Evolutionary conservation across 2,329 filamentous ascomycete species (phyloP).

Genomic region (Gaeumannomyces tritici): DNA sequence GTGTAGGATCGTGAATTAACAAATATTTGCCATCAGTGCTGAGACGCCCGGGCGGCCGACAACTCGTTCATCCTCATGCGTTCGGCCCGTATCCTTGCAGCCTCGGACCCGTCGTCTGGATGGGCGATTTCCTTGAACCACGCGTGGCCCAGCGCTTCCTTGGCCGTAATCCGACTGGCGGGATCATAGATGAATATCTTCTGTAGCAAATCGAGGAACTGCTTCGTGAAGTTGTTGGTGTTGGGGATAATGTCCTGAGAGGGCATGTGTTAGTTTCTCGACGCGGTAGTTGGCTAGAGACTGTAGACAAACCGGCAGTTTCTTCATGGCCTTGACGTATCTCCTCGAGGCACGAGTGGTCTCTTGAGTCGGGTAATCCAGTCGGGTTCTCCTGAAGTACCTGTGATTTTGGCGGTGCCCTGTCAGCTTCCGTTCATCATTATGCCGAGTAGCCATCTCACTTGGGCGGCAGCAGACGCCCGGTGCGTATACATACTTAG

Average conservation of each 20-base stretch:
- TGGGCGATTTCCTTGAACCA: conserved; percentile 58
- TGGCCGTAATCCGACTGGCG: conserved; percentile 54
- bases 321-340: conserved; percentile 67
- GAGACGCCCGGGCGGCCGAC: background rate
- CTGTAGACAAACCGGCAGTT: conserved; percentile 37
- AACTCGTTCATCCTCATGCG: conserved; percentile 14
- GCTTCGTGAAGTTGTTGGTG: conserved; percentile 47
- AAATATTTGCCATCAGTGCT: background rate
- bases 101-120: conserved; percentile 59
- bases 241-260: conserved; percentile 54
- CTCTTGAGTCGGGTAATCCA: conserved; percentile 56
- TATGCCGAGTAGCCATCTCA: too few relatives aligned
- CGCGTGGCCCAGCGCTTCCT: conserved; percentile 54
- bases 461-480: background rate
- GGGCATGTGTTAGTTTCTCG: conserved; percentile 14
- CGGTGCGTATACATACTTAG: conserved; percentile 38
- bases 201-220: conserved; percentile 54
- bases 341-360: conserved; percentile 55
- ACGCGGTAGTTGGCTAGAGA: background rate
- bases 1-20: background rate
- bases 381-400: conserved; percentile 56
- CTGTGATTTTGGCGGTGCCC: conserved; percentile 22
- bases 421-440: background rate
- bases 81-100: conserved; percentile 51
- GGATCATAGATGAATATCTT: conserved; percentile 64